These are phyloP conservation scores for Chlorella sp. DNA, from an alignment of 139 green algal species.

Conservation along the genomic window DNA sequence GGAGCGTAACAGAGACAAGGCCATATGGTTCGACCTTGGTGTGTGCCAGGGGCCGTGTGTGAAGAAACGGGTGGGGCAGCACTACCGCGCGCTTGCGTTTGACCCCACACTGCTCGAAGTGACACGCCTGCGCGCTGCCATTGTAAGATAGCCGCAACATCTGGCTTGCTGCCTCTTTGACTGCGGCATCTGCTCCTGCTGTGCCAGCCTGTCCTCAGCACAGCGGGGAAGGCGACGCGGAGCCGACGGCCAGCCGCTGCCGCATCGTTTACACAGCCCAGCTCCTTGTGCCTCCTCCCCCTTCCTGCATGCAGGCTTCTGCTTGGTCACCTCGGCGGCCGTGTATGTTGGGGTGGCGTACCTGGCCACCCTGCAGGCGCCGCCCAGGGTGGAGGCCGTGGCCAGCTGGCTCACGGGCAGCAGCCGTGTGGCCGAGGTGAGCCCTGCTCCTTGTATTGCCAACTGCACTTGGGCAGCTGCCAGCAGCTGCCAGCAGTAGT, in stretches of 20 bases:
- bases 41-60: not conserved
- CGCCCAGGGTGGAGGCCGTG: not conserved
- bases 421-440: not conserved
- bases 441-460: not conserved
- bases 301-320: not conserved
- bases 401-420: not conserved
- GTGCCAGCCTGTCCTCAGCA: too few relatives aligned
- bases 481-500: too few relatives aligned
- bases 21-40: too few relatives aligned
- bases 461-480: not conserved
- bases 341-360: not conserved
- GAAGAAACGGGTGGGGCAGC: too few relatives aligned
- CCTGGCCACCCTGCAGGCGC: not conserved
- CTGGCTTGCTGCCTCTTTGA: not conserved
- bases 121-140: not conserved
- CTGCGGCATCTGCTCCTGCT: too few relatives aligned
- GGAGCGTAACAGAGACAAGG: too few relatives aligned
- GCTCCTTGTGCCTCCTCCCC: not conserved
- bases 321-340: not conserved
- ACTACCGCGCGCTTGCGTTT: not conserved
- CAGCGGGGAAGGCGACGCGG: too few relatives aligned
- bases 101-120: not conserved
- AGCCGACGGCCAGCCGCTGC: too few relatives aligned
- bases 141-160: not conserved
- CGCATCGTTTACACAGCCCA: not conserved